phyloP scores from a whole-genome alignment of 805 yeast genomes.

The Zygotorulaspora danielsina region DNA sequence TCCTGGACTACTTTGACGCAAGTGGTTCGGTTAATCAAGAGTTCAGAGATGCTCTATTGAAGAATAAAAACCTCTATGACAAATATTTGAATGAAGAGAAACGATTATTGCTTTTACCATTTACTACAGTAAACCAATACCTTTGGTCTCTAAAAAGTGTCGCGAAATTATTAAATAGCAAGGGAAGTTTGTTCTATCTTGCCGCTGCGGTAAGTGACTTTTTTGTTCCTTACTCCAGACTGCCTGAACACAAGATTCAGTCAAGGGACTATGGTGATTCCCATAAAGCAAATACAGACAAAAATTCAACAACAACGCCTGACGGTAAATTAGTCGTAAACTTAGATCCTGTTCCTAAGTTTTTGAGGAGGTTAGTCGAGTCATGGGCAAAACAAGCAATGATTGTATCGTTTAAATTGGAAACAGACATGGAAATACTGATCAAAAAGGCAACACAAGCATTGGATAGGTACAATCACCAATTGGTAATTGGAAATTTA shows the following conservation, averaged over 20 bases:
- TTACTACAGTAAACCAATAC: conserved; percentile 93
- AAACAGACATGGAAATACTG: conserved; percentile 72
- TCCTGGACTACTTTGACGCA: conserved; percentile 73
- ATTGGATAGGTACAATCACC: conserved; percentile 80
- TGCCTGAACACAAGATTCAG: conserved; percentile 95
- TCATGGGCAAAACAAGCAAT: conserved; percentile 93
- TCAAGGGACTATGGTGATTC: conserved; percentile 52
- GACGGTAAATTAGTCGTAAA: conserved; percentile 76
- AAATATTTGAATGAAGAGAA: conserved; percentile 29
- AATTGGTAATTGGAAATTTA: conserved; percentile 89
- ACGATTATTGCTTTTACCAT: conserved; percentile 61
- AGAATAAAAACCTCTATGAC: conserved; percentile 46
- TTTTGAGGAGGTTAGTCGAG: conserved; percentile 79
- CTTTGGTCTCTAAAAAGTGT: conserved; percentile 73
- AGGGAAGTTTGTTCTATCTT: conserved; percentile 72
- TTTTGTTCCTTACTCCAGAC: conserved; percentile 76
- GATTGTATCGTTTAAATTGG: conserved; percentile 91
- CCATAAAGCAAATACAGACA: conserved; percentile 35
- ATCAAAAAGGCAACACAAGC: conserved; percentile 76
- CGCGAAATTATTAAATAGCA: conserved; percentile 52
- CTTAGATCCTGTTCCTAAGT: conserved; percentile 94
- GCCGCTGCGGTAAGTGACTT: conserved; percentile 99
- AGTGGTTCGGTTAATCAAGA: conserved; percentile 56
- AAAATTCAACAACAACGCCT: conserved; percentile 23
- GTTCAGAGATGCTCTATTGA: conserved; percentile 57